These are phyloP conservation scores for Carex parvula DNA, from an alignment of 176 grass and related monocot genomes.

Conservation along the genomic window DNA sequence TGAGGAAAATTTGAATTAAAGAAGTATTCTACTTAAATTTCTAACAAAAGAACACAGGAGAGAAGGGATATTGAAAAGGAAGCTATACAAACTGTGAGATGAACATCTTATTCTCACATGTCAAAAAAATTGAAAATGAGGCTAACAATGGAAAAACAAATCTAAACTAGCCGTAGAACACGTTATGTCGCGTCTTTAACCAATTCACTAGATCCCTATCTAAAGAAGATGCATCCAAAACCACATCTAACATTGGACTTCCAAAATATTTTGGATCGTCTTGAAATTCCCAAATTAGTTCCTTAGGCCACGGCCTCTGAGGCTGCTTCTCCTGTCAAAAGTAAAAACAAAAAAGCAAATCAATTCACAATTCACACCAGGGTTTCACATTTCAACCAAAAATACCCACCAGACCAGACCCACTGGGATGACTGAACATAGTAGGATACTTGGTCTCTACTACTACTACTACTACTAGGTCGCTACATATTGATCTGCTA, in stretches of 20 bases:
- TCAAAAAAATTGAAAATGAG: constrained; percentile 19
- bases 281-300: constrained; percentile 91
- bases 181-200: constrained; percentile 79
- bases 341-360: constrained; percentile 17
- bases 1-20: constrained; percentile 18
- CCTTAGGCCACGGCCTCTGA: constrained; percentile 95
- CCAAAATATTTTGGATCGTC: constrained; percentile 87
- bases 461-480: not conserved
- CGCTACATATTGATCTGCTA: not conserved
- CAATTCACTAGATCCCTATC: constrained; percentile 98
- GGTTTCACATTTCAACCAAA: not conserved
- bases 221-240: constrained; percentile 74
- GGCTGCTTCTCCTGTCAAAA: constrained; percentile 89
- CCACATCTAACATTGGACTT: constrained; percentile 90
- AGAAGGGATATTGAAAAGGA: not conserved
- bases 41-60: constrained; percentile 11
- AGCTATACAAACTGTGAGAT: constrained; percentile 26
- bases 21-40: constrained; percentile 21
- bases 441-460: not conserved
- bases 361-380: not conserved
- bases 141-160: constrained; percentile 6
- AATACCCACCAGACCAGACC: not conserved
- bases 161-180: constrained; percentile 69
- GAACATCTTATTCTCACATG: constrained; percentile 23
- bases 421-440: not conserved